Evolutionary conservation across 768 basidiomycete species (phyloP), one percentile per base, ranked within the genome.

Genomic region (Leccinum subgranulosum): DNA sequence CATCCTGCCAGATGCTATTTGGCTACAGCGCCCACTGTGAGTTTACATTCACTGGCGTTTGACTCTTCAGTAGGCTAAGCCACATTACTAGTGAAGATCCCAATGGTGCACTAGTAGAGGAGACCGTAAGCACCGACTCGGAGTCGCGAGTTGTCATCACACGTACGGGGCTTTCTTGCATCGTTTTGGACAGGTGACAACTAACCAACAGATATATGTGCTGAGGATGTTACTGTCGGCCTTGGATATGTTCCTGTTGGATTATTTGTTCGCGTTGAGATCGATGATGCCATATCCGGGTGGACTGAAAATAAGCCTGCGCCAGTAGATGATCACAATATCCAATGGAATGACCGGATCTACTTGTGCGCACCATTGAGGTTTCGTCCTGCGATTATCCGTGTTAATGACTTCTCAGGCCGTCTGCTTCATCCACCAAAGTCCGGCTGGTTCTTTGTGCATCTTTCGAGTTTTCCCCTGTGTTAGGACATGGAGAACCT

Each of bases 401-500:
- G 3, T 43, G n/a, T 34, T 27, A 4, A 14, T 14, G 8, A 60
- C 66, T 3, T 17, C 4, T 2, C 10, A 58, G 57, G n/a, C 57
- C 57, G 1, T 43, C 53, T 10, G 36, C 27, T 0, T 19, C 23
- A 17, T 43, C 53, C 10, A 15, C 21, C 5, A 47, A 34, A 11
- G 27, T 57, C 14, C 33, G 12, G 3, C 3, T 57, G 14, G 31
- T 33, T 21, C 10, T 57, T 3, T 49, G 21, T 21, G 57, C 53
- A 27, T 55, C 53, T 2, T 58, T 55, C 17, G 53, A 58, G 31
- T 45, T 55, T n/a, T 49, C 48, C 6, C 57, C 57, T 6, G 27
- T 54, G 51, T 15, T 57, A 3, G 56, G 56, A 31, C n/a, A 15
- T 1, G 56, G 57, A 21, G 53, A 58, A 15, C 8, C 31, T 12